phyloP scores from a whole-genome alignment of 2,329 filamentous ascomycete genomes.

The Aschersonia sp. region DNA sequence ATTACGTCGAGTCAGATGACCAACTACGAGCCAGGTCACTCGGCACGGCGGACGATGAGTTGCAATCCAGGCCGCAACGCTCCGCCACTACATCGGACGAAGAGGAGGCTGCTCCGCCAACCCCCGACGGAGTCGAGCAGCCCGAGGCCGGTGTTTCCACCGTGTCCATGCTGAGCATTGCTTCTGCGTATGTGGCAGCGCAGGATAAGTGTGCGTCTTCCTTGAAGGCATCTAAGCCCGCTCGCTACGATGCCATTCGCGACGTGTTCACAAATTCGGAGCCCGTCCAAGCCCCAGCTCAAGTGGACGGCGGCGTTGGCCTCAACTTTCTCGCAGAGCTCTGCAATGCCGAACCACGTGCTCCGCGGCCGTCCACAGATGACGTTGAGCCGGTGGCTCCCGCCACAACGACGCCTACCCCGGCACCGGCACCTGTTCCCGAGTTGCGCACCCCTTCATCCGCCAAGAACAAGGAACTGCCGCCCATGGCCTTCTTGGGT shows the following conservation, averaged over 20 bases:
- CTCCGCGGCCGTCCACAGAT: constrained; percentile 8
- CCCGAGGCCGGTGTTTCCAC: constrained; percentile 12
- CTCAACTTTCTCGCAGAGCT: constrained; percentile 21
- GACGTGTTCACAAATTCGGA: constrained; percentile 25
- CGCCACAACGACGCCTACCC: background rate
- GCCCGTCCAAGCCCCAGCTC: constrained; percentile 13
- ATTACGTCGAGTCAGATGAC: constrained; percentile 18
- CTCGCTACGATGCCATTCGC: constrained; percentile 22
- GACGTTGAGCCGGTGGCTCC: constrained; percentile 1
- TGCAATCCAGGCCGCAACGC: constrained; percentile 14
- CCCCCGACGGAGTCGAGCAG: constrained; percentile 8
- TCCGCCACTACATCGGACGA: constrained; percentile 13
- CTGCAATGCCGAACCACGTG: constrained; percentile 16
- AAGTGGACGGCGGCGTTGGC: constrained; percentile 10
- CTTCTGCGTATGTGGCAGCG: constrained; percentile 16
- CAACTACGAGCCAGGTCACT: constrained; percentile 19
- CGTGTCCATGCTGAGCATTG: constrained; percentile 16
- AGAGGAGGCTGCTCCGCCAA: background rate
- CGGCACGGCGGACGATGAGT: constrained; percentile 19
- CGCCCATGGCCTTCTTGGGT: constrained; percentile 7
- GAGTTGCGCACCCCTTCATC: constrained; percentile 7
- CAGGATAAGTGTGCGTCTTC: constrained; percentile 13
- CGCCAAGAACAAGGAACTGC: constrained; percentile 10
- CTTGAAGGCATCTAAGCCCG: constrained; percentile 14
- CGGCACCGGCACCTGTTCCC: background rate